Evolutionary conservation across 768 basidiomycete species (phyloP).

Genomic region (Phaffia australis): DNA sequence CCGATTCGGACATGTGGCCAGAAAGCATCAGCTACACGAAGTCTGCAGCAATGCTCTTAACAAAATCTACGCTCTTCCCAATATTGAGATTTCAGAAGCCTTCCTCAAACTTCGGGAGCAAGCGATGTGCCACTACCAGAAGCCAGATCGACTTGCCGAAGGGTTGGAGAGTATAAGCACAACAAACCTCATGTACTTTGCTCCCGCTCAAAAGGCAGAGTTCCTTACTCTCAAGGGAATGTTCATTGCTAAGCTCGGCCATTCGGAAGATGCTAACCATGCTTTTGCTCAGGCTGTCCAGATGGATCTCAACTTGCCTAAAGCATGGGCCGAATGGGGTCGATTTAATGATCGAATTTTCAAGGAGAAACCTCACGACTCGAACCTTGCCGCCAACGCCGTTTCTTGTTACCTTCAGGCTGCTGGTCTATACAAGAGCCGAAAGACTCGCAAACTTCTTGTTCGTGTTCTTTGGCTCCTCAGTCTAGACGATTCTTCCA

Average conservation of each 20-base stretch:
- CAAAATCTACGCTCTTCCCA: conserved; percentile 96
- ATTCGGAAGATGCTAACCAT: conserved; percentile 76
- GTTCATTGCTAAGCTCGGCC: conserved; percentile 82
- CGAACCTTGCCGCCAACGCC: conserved; percentile 71
- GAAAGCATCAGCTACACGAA: conserved; percentile 90
- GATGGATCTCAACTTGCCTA: conserved; percentile 85
- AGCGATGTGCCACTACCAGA: conserved; percentile 94
- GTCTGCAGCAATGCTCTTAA: conserved; percentile 89
- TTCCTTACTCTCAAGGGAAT: conserved; percentile 98
- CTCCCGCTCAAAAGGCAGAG: conserved; percentile 85
- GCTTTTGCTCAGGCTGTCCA: conserved; percentile 94
- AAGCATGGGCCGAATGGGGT: conserved; percentile 99
- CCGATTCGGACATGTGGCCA: conserved; percentile 93
- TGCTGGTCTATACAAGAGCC: conserved; percentile 84
- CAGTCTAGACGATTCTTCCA: conserved; percentile 65
- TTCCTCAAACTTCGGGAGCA: conserved; percentile 98
- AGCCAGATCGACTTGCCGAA: conserved; percentile 79
- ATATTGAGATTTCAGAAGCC: conserved; percentile 99
- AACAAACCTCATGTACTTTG: conserved; percentile 98
- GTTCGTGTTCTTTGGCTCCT: conserved; percentile 92
- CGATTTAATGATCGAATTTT: conserved; percentile 85
- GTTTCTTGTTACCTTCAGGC: conserved; percentile 98
- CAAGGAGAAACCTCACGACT: conserved; percentile 66
- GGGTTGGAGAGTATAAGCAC: conserved; percentile 99
- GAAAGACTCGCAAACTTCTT: conserved; percentile 82